These are phyloP conservation scores for Fragaria vesca DNA, from an alignment of 306 rosid genomes.

Conservation along the genomic window DNA sequence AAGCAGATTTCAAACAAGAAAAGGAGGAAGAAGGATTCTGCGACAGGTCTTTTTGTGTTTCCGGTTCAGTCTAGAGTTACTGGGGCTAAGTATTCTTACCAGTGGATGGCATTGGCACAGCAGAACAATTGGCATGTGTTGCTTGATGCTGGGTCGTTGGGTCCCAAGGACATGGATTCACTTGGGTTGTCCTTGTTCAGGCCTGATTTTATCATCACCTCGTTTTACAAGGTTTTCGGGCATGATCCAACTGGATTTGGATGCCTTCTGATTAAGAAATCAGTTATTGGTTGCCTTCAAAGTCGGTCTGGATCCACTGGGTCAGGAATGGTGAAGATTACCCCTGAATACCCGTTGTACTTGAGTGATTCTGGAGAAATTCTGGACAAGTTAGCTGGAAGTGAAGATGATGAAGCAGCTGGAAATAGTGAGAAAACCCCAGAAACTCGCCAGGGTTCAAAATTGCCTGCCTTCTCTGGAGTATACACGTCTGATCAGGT, in stretches of 20 bases:
- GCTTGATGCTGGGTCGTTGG: constrained; percentile 95
- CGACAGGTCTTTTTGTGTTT: constrained; percentile 38
- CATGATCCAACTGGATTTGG: constrained; percentile 97
- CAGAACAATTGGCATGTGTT: constrained; percentile 98
- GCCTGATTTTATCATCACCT: constrained; percentile 91
- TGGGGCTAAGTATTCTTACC: constrained; percentile 77
- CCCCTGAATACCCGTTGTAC: constrained; percentile 85
- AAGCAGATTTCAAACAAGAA: constrained; percentile 69
- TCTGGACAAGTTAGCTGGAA: constrained; percentile 63
- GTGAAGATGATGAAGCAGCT: constrained; percentile 52
- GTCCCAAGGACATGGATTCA: constrained; percentile 99
- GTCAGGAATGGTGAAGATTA: constrained; percentile 93
- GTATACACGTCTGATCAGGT: constrained; percentile 88
- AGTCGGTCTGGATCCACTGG: constrained; percentile 88
- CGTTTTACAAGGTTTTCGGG: constrained; percentile 93
- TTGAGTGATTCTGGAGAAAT: constrained; percentile 83
- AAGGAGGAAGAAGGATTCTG: constrained; percentile 37
- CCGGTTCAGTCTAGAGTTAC: constrained; percentile 43
- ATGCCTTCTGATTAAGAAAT: constrained; percentile 86
- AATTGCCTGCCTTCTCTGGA: constrained; percentile 92
- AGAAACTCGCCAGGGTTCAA: constrained; percentile 61
- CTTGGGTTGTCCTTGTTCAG: constrained; percentile 92
- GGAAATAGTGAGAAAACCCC: constrained; percentile 47
- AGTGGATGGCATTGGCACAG: constrained; percentile 97
- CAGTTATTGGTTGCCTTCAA: constrained; percentile 82